Base-by-base conservation (phyloP, 2,329 filamentous ascomycete genomes). In the Drechslera avenae region DNA sequence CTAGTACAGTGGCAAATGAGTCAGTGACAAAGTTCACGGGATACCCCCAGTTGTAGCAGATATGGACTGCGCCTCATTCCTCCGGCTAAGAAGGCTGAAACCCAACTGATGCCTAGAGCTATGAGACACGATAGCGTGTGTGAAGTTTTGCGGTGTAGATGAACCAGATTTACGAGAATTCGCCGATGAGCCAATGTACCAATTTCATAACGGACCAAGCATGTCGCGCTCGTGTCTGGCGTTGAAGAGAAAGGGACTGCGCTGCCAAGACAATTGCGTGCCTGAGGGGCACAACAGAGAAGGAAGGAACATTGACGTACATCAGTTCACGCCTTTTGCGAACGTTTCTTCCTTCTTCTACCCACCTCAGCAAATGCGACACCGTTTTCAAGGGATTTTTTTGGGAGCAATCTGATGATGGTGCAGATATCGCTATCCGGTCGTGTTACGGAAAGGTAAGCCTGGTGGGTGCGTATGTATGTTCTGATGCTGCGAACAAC, bases 301-400 rank as follows among this genome's bases (percentile, higher is more conserved):
- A 54, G 41, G 55, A 69, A 63, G 47, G 55, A 62, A 62, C 63
- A 62, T 33, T 52, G 57, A 71, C 67, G 57, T 72, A 72, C 68
- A 72, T 68, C 62, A 66, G 62, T 62, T 55, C 66, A 62, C 62
- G 45, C 50, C 56, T 37, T 59, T 49, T 54, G 57, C 57, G 52
- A 50, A 51, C 45, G 6, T 46, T 43, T 39, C 23, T 52, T 47
- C 51, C 50, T 46, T 56, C 54, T 53, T 49, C 54, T 48, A 9
- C 47, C 30, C 23, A n/a, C 40, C 41, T 36, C 40, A 18, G 43
- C 48, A 46, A 34, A 60, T 50, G 63, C 62, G 68, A 69, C 60
- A 60, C 55, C 49, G 18, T 37, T 52, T 44, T 39, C 9, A 46
- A 48, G n/a, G n/a, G 17, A 41, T 42, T 30, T 53, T 53, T 46